phyloP scores from a whole-genome alignment of 1,284 basidiomycete genomes.

The Bothia castanella region DNA sequence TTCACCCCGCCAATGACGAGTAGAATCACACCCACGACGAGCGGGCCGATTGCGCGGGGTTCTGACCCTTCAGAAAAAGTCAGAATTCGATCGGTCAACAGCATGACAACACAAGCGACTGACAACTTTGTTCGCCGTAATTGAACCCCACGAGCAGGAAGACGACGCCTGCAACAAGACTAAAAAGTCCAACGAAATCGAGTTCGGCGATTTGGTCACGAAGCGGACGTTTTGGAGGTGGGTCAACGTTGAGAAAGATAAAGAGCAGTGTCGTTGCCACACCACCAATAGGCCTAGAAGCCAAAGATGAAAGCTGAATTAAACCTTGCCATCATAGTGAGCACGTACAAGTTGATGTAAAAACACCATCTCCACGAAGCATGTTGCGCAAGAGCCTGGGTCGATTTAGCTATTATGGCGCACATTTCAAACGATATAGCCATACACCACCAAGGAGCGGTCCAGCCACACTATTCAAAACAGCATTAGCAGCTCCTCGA shows the following conservation, averaged over 20 bases:
- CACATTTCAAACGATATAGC: not conserved
- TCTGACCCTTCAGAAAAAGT: constrained; percentile 29
- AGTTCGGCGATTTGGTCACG: constrained; percentile 63
- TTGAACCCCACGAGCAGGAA: constrained; percentile 84
- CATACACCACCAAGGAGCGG: constrained; percentile 71
- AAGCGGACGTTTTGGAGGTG: constrained; percentile 55
- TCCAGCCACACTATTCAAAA: constrained; percentile 55
- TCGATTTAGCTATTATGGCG: not conserved
- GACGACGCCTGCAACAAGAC: constrained; percentile 71
- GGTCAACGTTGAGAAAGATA: constrained; percentile 81
- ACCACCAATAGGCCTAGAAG: constrained; percentile 64
- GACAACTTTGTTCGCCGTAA: constrained; percentile 63
- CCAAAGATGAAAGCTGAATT: not conserved
- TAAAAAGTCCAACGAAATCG: constrained; percentile 70
- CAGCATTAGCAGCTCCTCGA: constrained; percentile 1
- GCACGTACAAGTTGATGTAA: constrained; percentile 63
- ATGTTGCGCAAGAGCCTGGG: constrained; percentile 62
- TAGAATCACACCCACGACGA: constrained; percentile 60
- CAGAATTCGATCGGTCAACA: not conserved
- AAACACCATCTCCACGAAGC: constrained; percentile 78
- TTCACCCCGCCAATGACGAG: constrained; percentile 59
- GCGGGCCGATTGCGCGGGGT: constrained; percentile 62
- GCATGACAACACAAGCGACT: constrained; percentile 21
- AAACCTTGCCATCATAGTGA: not conserved
- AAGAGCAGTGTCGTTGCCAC: constrained; percentile 68